A percentile compares a stretch with the other conserved stretches of the same genome.
Evolutionary conservation across 129 eudicot genomes (phyloP).

Genomic region (Oenanthe sinensis): DNA sequence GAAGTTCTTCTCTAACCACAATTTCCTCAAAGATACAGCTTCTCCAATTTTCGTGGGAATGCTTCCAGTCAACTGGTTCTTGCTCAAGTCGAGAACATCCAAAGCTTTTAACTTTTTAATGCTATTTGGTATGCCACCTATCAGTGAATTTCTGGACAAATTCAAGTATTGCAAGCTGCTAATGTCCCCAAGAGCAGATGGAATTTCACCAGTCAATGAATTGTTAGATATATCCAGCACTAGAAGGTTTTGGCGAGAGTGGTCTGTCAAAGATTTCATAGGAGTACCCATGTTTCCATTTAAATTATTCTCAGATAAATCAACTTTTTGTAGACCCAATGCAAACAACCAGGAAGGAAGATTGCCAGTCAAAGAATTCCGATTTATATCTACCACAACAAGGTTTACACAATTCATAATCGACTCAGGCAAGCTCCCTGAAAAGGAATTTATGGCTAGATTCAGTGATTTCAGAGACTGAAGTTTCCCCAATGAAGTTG

Average conservation of each 20-base stretch:
- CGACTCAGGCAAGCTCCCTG: constrained; percentile 6
- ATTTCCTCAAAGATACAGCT: constrained; percentile 1
- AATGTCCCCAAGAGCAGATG: background rate
- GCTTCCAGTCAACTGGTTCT: constrained; percentile 10
- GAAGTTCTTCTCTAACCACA: constrained; percentile 2
- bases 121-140: background rate
- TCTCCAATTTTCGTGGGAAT: constrained; percentile 6
- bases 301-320: constrained; percentile 1
- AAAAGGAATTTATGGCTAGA: constrained; percentile 2
- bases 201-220: background rate
- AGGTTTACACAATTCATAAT: constrained; percentile 8
- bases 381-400: background rate
- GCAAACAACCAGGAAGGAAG: constrained; percentile 7
- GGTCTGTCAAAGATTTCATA: background rate
- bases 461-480: background rate
- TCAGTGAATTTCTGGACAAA: constrained; percentile 3
- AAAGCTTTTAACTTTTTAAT: constrained; percentile 4
- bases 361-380: constrained; percentile 9
- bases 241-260: background rate
- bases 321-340: constrained; percentile 4
- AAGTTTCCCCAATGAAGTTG: constrained; percentile 6
- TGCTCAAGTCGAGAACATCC: constrained; percentile 4
- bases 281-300: background rate
- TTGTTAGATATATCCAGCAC: constrained; percentile 8
- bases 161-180: constrained; percentile 8